Base-by-base conservation (phyloP, 352 stramenopile genomes). In the Phytopythium ostracodes region DNA sequence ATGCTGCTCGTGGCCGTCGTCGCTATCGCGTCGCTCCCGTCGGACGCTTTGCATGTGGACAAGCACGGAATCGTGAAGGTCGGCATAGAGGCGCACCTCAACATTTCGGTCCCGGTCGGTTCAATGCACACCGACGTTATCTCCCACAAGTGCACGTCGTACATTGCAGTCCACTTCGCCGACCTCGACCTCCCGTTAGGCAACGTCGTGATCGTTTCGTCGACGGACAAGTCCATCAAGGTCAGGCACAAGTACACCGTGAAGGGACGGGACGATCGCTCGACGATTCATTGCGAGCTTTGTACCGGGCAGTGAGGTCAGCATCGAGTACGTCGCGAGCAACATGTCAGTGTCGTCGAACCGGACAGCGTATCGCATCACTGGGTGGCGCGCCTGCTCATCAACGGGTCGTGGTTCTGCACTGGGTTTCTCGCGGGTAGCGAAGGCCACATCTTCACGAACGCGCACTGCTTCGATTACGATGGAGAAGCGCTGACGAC, bases 381-480 rank as follows among this genome's bases (percentile, higher is more conserved):
- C 56, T 0, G 76, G 70, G 0, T 89, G 11, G 79, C 77, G 55
- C 77, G 81, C 22, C 66, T 92, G n/a, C 36, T 88, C 4, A 83
- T 92, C 49, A 74, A 81, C 49, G 77, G 77, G 20, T 65, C 64
- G 4, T 70, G 63, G 43, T 36, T 84, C 49, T 91, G 82, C 61
- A 89, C 82, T 2, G 82, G 82, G 12, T 91, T 79, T 72, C 77
- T 91, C 20, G 65, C 51, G 31, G 82, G 78, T 18, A 88, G 68
- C 46, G 71, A 87, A 36, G 76, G 77, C 2, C 79, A 92, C 62
- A 24, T 92, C n/a, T 72, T 91, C 65, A 91, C 83, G 10, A 91
- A 91, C 69, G 63, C 81, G 22, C 81, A 92, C 65, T 92, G 79
- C 62, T 88, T 88, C 43, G 56, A 73, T 18, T 33, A 65, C 24